Base-by-base conservation (phyloP, 129 eudicot genomes). In the sunflower (Helianthus annuus) region DNA sequence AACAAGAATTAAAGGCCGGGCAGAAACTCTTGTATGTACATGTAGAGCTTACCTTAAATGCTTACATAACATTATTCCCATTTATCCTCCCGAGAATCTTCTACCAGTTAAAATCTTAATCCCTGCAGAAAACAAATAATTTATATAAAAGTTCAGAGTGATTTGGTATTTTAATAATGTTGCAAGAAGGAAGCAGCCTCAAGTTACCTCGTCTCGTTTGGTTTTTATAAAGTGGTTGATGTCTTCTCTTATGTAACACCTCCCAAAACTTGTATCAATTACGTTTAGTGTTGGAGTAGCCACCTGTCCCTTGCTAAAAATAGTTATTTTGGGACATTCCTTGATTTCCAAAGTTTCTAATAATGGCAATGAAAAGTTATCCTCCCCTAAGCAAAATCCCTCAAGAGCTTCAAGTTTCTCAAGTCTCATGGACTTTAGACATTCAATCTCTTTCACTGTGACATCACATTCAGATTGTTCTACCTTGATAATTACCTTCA, bases 271-370 rank as follows among this genome's bases (percentile, higher is more conserved):
- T 2, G 67, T 34, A 1, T 62, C 67, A 6, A 62, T 36, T 62
- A 14, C 2, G 24, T 36, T 34, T 34, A 62, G 48, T 7, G 16
- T 1, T 5, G 27, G 67, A n/a, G 67, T 62, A 62, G 13, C 40
- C 27, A n/a, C 2, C 11, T 59, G 42, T 11, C 67, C 48, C 48
- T 62, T 14, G 6, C 48, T 62, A 24, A 62, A 36, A 39, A 15
- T 3, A 0, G 29, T 64, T 39, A 64, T 7, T 14, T 3, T 3
- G 0, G 49, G 29, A 38, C 68, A 63, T n/a, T n/a, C 7, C 1
- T 2, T 7, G 68, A 63, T 63, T n/a, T 38, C 49, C 29, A 64
- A 38, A 38, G 51, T 64, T 14, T 64, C 24, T 38, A 64, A 64
- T 4, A 13, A n/a, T 64, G 68, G 68, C 13, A 12, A 64, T 39